phyloP scores from a whole-genome alignment of 208 protist genomes.

The Leishmania tropica region DNA sequence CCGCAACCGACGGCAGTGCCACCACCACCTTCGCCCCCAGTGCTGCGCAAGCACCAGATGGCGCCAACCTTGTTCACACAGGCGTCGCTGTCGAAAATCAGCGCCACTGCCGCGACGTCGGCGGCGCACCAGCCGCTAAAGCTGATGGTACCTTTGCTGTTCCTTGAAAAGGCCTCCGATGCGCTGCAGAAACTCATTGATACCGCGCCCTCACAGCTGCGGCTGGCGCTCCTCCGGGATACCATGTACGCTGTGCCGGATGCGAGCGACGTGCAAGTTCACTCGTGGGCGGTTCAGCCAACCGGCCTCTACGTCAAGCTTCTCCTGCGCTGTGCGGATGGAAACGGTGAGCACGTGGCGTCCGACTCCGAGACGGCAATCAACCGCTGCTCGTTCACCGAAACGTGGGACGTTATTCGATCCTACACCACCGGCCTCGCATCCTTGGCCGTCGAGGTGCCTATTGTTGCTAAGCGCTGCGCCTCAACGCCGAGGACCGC shows the following conservation, averaged over 20 bases:
- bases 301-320: slow-evolving; percentile 8
- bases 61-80: not conserved
- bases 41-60: not conserved
- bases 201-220: slow-evolving; percentile 2
- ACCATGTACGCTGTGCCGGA: slow-evolving; percentile 3
- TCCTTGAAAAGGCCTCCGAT: not conserved
- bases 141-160: not conserved
- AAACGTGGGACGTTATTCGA: slow-evolving; percentile 13
- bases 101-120: not conserved
- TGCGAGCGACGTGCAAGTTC: slow-evolving; percentile 3
- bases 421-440: not conserved
- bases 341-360: not conserved
- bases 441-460: not conserved
- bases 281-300: not conserved
- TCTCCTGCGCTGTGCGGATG: not conserved
- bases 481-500: not conserved
- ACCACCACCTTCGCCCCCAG: not conserved
- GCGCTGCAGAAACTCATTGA: slow-evolving; percentile 13
- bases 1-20: not conserved
- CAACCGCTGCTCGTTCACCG: not conserved
- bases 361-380: not conserved
- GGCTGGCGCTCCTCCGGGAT: slow-evolving; percentile 5
- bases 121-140: not conserved
- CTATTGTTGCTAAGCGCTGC: not conserved
- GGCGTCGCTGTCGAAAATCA: not conserved